These are phyloP conservation scores for Eremochloa ophiuroides DNA, from an alignment of 176 grass and related monocot species.

Conservation along the genomic window DNA sequence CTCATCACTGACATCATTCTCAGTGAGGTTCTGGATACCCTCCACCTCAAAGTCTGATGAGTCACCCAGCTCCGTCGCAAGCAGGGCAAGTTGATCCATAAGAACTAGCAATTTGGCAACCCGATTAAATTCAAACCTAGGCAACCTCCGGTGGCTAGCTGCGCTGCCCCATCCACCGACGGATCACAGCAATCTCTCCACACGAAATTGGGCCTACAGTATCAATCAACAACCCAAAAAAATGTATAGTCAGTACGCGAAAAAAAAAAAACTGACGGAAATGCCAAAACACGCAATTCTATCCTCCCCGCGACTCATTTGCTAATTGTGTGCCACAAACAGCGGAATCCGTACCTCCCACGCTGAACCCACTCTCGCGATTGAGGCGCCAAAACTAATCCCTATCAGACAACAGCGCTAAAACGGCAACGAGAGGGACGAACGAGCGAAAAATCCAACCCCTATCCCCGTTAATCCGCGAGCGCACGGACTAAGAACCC, in stretches of 20 bases:
- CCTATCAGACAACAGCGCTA: background rate
- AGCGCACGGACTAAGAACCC: background rate
- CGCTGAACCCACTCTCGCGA: background rate
- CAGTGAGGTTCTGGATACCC: constrained; percentile 60
- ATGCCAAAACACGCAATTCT: background rate
- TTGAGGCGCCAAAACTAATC: background rate
- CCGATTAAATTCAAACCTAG: background rate
- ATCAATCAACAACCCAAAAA: background rate
- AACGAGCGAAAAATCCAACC: background rate
- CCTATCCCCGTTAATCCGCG: background rate
- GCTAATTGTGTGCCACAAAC: background rate
- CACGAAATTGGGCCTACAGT: background rate
- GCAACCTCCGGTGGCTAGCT: background rate
- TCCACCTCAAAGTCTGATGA: constrained; percentile 74
- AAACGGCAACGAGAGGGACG: background rate
- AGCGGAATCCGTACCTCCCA: background rate
- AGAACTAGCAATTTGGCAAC: background rate
- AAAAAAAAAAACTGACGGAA: background rate
- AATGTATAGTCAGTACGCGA: background rate
- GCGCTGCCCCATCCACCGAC: background rate
- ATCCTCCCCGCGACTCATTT: background rate
- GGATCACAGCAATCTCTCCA: background rate
- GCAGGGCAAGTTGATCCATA: constrained; percentile 69
- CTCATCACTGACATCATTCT: constrained; percentile 96
- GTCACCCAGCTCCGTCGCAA: constrained; percentile 53